Evolutionary conservation across 495 filamentous ascomycete species (phyloP).

Genomic region (Cetradonia linearis): DNA sequence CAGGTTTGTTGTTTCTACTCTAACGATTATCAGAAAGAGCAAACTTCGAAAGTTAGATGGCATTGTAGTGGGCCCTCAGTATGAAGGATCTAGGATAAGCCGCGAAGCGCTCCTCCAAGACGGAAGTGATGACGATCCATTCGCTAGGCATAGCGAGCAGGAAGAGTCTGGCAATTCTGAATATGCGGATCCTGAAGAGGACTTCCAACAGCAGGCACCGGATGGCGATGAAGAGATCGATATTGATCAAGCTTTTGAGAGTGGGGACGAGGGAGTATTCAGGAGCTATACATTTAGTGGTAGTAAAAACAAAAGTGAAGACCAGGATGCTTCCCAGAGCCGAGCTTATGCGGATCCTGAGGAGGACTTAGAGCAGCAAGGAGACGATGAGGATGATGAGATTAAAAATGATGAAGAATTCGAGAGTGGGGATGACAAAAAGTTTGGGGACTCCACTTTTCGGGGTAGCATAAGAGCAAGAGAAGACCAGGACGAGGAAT

Average conservation of each 20-base stretch:
- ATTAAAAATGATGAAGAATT: background rate
- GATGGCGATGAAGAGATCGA: constrained; percentile 47
- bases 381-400: background rate
- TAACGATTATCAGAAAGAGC: constrained; percentile 54
- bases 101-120: constrained; percentile 52
- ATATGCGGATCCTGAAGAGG: constrained; percentile 33
- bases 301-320: constrained; percentile 30
- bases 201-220: constrained; percentile 18
- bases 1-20: background rate
- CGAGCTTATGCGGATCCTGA: background rate
- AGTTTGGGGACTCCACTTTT: background rate
- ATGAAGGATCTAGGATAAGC: constrained; percentile 69
- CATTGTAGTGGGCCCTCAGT: constrained; percentile 62
- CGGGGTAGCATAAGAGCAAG: background rate
- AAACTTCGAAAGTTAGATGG: constrained; percentile 67
- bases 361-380: background rate
- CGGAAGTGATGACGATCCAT: constrained; percentile 32
- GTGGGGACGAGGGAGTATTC: constrained; percentile 52
- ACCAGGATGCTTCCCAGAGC: background rate
- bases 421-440: background rate
- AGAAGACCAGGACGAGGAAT: background rate
- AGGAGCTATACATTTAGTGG: constrained; percentile 43
- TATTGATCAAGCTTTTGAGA: constrained; percentile 51
- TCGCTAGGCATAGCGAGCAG: constrained; percentile 24
- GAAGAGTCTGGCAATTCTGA: constrained; percentile 32